Percentiles rank a stretch among this genome's conserved stretches.
These are phyloP conservation scores for Alternaria viburni DNA, from an alignment of 2,329 filamentous ascomycete species.

Conservation along the genomic window DNA sequence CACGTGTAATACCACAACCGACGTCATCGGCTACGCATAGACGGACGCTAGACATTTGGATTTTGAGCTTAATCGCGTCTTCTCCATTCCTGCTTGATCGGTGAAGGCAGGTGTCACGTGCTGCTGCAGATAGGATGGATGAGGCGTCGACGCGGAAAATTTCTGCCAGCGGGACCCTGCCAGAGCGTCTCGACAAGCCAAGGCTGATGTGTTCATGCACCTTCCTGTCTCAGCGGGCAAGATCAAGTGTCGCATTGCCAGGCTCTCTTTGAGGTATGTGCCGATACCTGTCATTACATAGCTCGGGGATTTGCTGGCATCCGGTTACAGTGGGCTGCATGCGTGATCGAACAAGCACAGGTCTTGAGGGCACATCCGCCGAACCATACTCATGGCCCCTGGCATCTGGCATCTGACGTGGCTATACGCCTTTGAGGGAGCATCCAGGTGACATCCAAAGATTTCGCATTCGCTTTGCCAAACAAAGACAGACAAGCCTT, in stretches of 20 bases:
- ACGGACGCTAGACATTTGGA: constrained; percentile 5
- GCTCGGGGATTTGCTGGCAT: background rate
- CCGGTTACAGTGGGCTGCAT: background rate
- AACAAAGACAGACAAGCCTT: background rate
- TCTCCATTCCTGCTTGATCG: background rate
- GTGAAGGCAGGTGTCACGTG: constrained; percentile 13
- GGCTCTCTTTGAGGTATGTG: background rate
- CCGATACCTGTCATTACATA: background rate
- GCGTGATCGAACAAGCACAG: background rate
- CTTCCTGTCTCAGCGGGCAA: background rate
- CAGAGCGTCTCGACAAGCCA: background rate
- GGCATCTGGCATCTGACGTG: background rate
- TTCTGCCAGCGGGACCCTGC: background rate
- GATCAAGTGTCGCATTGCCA: background rate
- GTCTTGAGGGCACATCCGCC: background rate
- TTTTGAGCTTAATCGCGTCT: background rate
- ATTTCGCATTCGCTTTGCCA: background rate
- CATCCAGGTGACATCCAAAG: background rate
- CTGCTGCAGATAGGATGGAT: background rate
- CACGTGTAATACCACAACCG: constrained; percentile 4
- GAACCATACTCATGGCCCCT: background rate
- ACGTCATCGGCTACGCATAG: constrained; percentile 5
- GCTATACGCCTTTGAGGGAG: background rate
- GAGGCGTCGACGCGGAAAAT: background rate
- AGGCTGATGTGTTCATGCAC: background rate